Percentiles rank a stretch among this genome's conserved stretches.
These are phyloP conservation scores for Paramecium primaurelia DNA, from an alignment of 73 alveolate species.

Conservation along the genomic window DNA sequence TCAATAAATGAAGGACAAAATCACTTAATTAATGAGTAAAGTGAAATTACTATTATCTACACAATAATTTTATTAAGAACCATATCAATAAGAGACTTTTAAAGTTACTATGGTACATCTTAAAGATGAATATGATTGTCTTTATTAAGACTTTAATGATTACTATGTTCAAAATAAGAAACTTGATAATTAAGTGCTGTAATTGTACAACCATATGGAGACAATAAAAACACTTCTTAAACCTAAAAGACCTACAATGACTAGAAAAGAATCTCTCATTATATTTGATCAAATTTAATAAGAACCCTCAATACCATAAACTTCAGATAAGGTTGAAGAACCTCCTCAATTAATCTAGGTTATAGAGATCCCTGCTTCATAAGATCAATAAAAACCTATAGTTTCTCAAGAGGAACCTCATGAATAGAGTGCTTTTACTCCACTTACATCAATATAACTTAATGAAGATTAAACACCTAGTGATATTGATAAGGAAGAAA, in stretches of 20 bases:
- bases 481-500: neutral
- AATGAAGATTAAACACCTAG: neutral
- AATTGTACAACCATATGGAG: slow-evolving; percentile 5
- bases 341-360: neutral
- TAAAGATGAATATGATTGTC: slow-evolving; percentile 32
- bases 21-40: neutral
- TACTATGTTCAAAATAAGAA: slow-evolving; percentile 23
- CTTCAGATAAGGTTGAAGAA: neutral
- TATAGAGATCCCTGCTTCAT: neutral
- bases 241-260: neutral
- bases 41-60: neutral
- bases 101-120: neutral
- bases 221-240: neutral
- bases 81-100: neutral
- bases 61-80: neutral
- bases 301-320: neutral
- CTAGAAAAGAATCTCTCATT: neutral
- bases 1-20: neutral
- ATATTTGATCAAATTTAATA: neutral
- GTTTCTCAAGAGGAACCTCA: neutral
- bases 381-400: neutral
- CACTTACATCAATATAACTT: neutral
- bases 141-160: slow-evolving; percentile 19
- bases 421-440: neutral
- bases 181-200: neutral